Evolutionary conservation across 306 rosid species (phyloP).

Genomic region (Begonia fuchsioides): DNA sequence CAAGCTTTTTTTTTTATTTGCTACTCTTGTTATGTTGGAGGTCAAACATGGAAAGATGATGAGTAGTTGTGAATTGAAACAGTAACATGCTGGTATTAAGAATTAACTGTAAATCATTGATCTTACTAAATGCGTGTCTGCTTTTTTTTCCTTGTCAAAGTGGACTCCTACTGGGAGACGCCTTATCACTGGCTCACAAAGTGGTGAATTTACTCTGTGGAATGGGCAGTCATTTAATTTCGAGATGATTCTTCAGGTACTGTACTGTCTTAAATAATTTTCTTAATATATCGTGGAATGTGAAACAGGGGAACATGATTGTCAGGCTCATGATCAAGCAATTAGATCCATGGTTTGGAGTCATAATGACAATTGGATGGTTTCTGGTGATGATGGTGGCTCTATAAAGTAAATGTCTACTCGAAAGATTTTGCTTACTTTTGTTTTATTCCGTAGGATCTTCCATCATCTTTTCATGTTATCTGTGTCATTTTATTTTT

Average conservation of each 20-base stretch:
- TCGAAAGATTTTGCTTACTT: conserved; percentile 10
- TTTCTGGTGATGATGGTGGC: conserved; percentile 98
- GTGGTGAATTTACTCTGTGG: conserved; percentile 99
- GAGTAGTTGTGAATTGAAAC: too few relatives aligned
- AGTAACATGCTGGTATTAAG: too few relatives aligned
- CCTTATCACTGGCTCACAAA: conserved; percentile 94
- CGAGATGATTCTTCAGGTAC: conserved; percentile 99
- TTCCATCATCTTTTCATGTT: neutral
- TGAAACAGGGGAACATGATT: neutral
- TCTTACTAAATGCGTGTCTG: neutral
- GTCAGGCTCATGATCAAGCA: conserved; percentile 96
- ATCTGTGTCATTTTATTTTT: neutral
- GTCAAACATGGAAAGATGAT: too few relatives aligned
- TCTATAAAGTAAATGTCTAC: conserved; percentile 63
- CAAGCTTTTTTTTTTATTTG: too few relatives aligned
- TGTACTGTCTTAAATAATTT: conserved; percentile 6
- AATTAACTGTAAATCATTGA: too few relatives aligned
- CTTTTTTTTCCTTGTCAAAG: conserved; percentile 18
- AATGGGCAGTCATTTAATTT: conserved; percentile 98
- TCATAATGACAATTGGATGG: conserved; percentile 99
- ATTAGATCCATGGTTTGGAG: conserved; percentile 99
- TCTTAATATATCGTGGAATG: conserved; percentile 4
- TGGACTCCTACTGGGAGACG: conserved; percentile 99
- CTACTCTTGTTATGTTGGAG: too few relatives aligned
- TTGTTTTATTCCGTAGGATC: neutral